Conservation (phyloP, 1,284 basidiomycete genomes). For the Inonotus hispidus region DNA sequence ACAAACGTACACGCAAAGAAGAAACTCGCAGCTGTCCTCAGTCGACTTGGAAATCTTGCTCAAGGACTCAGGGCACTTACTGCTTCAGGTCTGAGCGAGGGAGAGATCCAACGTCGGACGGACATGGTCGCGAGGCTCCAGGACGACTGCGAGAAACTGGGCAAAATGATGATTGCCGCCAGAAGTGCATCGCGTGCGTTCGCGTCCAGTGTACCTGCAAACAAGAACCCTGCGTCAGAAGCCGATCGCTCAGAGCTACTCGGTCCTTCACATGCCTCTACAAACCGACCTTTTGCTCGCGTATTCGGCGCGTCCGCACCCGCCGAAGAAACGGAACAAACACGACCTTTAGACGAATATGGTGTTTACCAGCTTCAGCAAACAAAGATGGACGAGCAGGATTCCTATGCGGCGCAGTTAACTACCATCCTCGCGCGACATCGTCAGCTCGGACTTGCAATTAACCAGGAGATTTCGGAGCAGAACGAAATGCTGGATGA, state of each 20-base stretch:
- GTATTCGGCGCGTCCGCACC: constrained; percentile 67
- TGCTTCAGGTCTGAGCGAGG: constrained; percentile 69
- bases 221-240: constrained; percentile 41
- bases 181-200: constrained; percentile 46
- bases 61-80: constrained; percentile 63
- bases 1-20: constrained; percentile 82
- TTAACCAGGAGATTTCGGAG: constrained; percentile 74
- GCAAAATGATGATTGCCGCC: constrained; percentile 70
- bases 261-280: constrained; percentile 27
- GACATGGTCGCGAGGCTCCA: constrained; percentile 80
- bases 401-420: constrained; percentile 73
- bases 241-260: constrained; percentile 64
- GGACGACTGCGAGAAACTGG: constrained; percentile 81
- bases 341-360: constrained; percentile 80
- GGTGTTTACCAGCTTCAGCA: constrained; percentile 80
- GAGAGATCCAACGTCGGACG: constrained; percentile 76
- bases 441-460: constrained; percentile 82
- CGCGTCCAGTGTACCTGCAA: constrained; percentile 29
- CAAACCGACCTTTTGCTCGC: constrained; percentile 51
- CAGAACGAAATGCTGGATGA: constrained; percentile 88
- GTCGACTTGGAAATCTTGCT: constrained; percentile 65
- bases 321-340: constrained; percentile 79
- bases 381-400: constrained; percentile 78
- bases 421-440: constrained; percentile 83
- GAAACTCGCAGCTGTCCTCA: constrained; percentile 69